Evolutionary conservation across 2,329 filamentous ascomycete genomes (phyloP), one percentile per base, ranked within the genome.

Genomic region (Fusarium staphyleae): DNA sequence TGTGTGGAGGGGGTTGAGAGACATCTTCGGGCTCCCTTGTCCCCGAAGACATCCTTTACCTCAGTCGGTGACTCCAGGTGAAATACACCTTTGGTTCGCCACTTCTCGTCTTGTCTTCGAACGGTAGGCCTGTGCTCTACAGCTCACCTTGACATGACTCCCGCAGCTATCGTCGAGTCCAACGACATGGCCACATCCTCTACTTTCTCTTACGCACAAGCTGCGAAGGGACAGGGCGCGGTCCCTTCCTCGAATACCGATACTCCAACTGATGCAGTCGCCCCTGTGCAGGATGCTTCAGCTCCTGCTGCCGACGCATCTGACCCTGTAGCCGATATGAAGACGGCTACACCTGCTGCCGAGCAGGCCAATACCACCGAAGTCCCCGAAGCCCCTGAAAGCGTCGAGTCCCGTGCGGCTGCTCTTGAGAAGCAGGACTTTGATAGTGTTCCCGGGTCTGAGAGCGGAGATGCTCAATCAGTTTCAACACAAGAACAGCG

Each of bases 141-240:
- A 50, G 52, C 54, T 59, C 47, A 48, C 49, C 40, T 66, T 68
- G 58, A 63, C 62, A 66, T 70, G 66, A 64, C 63, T 55, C 65
- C 66, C 52, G 60, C 66, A 62, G 62, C 64, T 34, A 57, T 64
- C 47, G 52, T 64, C 43, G 66, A 63, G 50, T 65, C 63, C 50
- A 67, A 62, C 64, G 68, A 73, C 54, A 85, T 85, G 83, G 81
- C 82, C 61, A 73, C 74, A 52, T 67, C 83, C 59, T 80, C 85
- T 57, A 80, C 85, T 28, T 96, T 97, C 73, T 97, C 93, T 55
- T 98, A 98, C 75, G 93, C 93, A 68, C 92, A 96, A 82, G 93
- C 93, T 70, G 93, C 93, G 55, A 95, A 95, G 75, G 91, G 93
- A 69, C 84, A 88, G 67, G 77, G 83, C 60, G 57, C 71, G 48